Evolutionary conservation across 257 asterid species (phyloP).

Genomic region (Salvia rosmarinus): DNA sequence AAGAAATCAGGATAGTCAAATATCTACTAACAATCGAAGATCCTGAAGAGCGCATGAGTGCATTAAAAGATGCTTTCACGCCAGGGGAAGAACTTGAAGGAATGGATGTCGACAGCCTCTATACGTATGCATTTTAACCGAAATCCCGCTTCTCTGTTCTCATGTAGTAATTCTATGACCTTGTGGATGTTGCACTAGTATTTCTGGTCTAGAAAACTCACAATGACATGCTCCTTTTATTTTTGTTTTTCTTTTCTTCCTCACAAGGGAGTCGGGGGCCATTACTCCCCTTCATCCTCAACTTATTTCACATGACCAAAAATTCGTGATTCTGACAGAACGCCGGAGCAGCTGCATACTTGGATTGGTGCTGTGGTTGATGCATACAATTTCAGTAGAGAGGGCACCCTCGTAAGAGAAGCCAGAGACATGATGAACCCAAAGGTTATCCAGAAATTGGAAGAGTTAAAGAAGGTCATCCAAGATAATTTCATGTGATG

Average conservation of each 20-base stretch:
- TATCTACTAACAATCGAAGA: constrained; percentile 78
- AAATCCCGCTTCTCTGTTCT: too few relatives aligned
- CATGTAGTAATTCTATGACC: neutral
- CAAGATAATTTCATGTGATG: constrained; percentile 84
- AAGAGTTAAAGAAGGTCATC: constrained; percentile 60
- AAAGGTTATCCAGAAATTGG: constrained; percentile 61
- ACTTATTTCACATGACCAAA: neutral
- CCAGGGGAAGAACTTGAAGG: constrained; percentile 93
- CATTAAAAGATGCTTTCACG: constrained; percentile 80
- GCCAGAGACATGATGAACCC: constrained; percentile 92
- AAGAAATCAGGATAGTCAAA: constrained; percentile 88
- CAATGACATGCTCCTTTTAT: too few relatives aligned
- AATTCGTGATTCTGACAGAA: constrained; percentile 49
- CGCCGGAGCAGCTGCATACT: constrained; percentile 69
- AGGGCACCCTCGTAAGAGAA: constrained; percentile 73
- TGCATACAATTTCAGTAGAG: constrained; percentile 80
- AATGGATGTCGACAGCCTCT: constrained; percentile 66
- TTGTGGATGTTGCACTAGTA: neutral
- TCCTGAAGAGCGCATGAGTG: constrained; percentile 80
- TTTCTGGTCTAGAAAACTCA: neutral
- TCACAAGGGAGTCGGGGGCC: too few relatives aligned
- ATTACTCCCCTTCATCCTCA: too few relatives aligned
- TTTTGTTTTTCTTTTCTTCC: neutral
- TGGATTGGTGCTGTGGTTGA: constrained; percentile 70
- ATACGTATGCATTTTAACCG: constrained; percentile 57